A percentile compares a stretch with the other conserved stretches of the same genome.
Conservation (phyloP, 2,329 filamentous ascomycete genomes). For the Cercospora sojina region DNA sequence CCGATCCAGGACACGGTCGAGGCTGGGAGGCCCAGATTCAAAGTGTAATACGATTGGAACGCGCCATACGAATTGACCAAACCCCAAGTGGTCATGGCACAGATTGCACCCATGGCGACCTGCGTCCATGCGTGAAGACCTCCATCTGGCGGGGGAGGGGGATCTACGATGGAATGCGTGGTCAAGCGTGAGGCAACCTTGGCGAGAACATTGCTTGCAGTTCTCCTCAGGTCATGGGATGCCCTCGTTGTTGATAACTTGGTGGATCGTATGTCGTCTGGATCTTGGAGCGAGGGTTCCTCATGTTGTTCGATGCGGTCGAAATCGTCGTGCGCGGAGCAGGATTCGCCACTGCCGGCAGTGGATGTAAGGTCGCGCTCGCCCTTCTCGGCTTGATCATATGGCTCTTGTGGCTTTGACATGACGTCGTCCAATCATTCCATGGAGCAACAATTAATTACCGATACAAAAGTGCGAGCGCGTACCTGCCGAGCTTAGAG, state of each 20-base stretch:
- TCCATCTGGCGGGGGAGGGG: slow-evolving; percentile 46
- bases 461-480: background rate
- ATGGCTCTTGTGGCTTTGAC: background rate
- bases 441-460: background rate
- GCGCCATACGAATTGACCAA: slow-evolving; percentile 43
- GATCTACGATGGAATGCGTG: slow-evolving; percentile 34
- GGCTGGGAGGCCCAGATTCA: slow-evolving; percentile 34
- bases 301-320: slow-evolving; percentile 27
- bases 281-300: slow-evolving; percentile 18
- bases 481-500: background rate
- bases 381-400: background rate
- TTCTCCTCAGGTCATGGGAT: slow-evolving; percentile 30
- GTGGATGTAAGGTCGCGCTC: background rate
- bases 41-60: slow-evolving; percentile 46
- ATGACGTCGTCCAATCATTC: background rate
- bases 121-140: slow-evolving; percentile 43
- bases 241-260: background rate
- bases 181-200: slow-evolving; percentile 41
- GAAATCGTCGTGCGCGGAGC: slow-evolving; percentile 20
- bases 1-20: slow-evolving; percentile 57
- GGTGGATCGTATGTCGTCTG: slow-evolving; percentile 19
- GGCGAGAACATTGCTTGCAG: slow-evolving; percentile 34
- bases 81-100: slow-evolving; percentile 39
- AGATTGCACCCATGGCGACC: slow-evolving; percentile 37
- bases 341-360: slow-evolving; percentile 23